Evolutionary conservation across 176 grass and related monocot genomes (phyloP).

Genomic region (Lolium multiflorum): DNA sequence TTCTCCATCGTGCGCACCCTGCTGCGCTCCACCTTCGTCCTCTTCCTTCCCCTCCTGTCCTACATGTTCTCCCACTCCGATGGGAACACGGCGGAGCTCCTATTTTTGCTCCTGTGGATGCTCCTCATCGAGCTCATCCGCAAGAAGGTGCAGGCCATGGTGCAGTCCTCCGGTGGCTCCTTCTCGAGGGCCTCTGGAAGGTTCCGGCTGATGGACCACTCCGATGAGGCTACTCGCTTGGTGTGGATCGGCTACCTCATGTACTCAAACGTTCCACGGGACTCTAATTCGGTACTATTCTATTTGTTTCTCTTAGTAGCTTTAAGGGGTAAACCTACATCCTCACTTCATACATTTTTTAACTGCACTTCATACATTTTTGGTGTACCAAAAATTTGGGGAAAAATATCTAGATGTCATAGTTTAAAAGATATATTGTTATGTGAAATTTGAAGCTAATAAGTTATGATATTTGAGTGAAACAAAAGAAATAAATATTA

Average conservation of each 20-base stretch:
- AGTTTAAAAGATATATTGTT: no score
- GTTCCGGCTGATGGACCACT: background rate
- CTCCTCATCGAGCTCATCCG: slow-evolving; percentile 42
- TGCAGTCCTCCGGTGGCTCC: background rate
- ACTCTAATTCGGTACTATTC: background rate
- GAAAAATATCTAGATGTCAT: no score
- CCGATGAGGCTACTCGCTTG: background rate
- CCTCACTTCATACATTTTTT: no score
- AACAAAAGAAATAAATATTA: no score
- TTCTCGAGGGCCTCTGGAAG: background rate
- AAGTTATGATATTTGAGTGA: no score
- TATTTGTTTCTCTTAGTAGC: no score
- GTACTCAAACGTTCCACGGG: background rate
- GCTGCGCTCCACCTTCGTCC: background rate
- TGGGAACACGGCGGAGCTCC: background rate
- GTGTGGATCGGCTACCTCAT: slow-evolving; percentile 30
- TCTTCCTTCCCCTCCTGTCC: slow-evolving; percentile 31
- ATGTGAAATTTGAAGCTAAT: no score
- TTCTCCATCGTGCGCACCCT: background rate
- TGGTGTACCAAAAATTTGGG: no score
- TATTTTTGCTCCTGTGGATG: slow-evolving; percentile 28
- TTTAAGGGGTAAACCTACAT: no score
- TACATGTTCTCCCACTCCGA: background rate
- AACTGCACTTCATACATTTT: no score
- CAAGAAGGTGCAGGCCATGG: slow-evolving; percentile 28